Conservation (phyloP, 108 stramenopile genomes). For the Asterionellopsis glacialis region DNA sequence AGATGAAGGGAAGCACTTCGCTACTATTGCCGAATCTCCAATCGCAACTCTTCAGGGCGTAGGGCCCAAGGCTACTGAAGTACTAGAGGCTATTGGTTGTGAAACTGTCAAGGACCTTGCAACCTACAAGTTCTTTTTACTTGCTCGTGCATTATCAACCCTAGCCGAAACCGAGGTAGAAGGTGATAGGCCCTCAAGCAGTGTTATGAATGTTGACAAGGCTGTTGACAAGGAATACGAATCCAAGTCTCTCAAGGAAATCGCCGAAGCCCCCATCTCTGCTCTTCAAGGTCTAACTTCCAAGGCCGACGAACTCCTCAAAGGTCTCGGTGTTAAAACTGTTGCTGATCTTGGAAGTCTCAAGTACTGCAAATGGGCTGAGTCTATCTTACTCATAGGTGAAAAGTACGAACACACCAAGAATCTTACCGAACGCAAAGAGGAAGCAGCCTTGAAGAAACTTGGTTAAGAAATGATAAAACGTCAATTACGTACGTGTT, state of each 20-base stretch:
- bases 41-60: constrained; percentile 27
- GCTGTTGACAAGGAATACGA: constrained; percentile 43
- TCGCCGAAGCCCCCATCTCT: constrained; percentile 23
- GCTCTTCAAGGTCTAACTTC: constrained; percentile 34
- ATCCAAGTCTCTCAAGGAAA: constrained; percentile 29
- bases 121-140: constrained; percentile 32
- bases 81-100: constrained; percentile 13
- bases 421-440: constrained; percentile 21
- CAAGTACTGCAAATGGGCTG: constrained; percentile 38
- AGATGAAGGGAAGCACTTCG: constrained; percentile 26
- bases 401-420: constrained; percentile 21
- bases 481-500: no score
- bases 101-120: constrained; percentile 31
- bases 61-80: constrained; percentile 21
- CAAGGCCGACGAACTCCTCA: constrained; percentile 12
- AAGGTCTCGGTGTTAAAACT: constrained; percentile 21
- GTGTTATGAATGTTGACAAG: constrained; percentile 36
- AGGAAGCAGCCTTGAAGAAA: constrained; percentile 10
- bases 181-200: constrained; percentile 10
- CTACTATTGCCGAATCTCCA: constrained; percentile 3
- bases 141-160: constrained; percentile 25
- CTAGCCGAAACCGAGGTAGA: constrained; percentile 27
- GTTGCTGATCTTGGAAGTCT: constrained; percentile 25
- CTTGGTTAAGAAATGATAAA: constrained; percentile 13
- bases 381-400: constrained; percentile 25